Percentiles rank a stretch among this genome's conserved stretches.
These are phyloP conservation scores for Domatiomyces globalis DNA, from an alignment of 2,329 filamentous ascomycete genomes.

Conservation along the genomic window DNA sequence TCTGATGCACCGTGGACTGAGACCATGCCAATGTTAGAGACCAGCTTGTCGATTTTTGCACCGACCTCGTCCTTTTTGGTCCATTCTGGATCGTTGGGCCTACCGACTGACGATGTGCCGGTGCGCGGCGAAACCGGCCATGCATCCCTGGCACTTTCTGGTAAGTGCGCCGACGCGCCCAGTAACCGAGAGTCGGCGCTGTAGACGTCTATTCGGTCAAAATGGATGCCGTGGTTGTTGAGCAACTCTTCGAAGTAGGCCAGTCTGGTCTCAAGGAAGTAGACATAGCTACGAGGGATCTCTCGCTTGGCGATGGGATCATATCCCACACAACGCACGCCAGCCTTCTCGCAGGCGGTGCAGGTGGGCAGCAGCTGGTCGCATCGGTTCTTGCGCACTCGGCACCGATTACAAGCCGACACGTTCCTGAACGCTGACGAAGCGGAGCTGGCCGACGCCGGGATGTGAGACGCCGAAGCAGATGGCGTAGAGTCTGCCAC, in stretches of 20 bases:
- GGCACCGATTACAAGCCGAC: constrained; percentile 85
- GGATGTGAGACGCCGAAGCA: constrained; percentile 9
- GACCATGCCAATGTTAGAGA: constrained; percentile 58
- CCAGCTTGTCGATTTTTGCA: constrained; percentile 50
- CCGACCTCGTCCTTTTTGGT: constrained; percentile 38
- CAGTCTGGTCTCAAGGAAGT: constrained; percentile 79
- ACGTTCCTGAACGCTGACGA: constrained; percentile 61
- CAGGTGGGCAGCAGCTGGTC: constrained; percentile 87
- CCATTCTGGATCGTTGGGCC: constrained; percentile 19
- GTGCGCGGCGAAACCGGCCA: constrained; percentile 6
- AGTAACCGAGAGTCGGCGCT: constrained; percentile 33
- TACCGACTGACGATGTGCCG: constrained; percentile 13
- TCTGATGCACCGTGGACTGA: constrained; percentile 67
- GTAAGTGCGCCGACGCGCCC: constrained; percentile 6
- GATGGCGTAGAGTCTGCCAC: constrained; percentile 4
- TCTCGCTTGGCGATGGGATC: constrained; percentile 94
- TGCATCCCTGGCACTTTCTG: constrained; percentile 15
- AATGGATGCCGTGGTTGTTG: constrained; percentile 52
- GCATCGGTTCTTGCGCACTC: constrained; percentile 84
- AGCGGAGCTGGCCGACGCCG: constrained; percentile 18
- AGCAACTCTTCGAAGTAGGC: constrained; percentile 69
- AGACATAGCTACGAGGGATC: constrained; percentile 85
- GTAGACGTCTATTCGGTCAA: constrained; percentile 56
- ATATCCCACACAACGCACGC: constrained; percentile 82
- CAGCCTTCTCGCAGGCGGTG: constrained; percentile 83